These are phyloP conservation scores for Cyclanthera cordifolia DNA, from an alignment of 306 rosid species.

Conservation along the genomic window DNA sequence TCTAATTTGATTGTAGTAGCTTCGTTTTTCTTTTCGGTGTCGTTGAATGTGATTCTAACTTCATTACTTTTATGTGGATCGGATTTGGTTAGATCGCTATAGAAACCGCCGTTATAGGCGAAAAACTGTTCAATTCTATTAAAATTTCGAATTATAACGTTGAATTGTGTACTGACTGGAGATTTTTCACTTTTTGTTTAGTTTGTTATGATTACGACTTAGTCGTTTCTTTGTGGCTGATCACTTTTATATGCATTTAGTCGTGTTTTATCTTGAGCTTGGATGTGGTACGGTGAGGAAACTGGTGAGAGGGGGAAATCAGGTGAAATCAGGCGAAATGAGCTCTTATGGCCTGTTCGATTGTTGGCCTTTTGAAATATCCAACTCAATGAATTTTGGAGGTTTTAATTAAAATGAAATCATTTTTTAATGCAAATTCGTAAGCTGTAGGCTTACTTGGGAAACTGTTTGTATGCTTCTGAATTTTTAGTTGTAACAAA, in stretches of 20 bases:
- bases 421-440: not conserved
- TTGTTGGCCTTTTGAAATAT: not conserved
- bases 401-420: not conserved
- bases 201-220: not conserved
- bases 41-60: not conserved
- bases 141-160: not conserved
- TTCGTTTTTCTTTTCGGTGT: conserved; percentile 1
- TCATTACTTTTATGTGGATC: not conserved
- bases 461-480: not conserved
- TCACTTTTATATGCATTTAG: not conserved
- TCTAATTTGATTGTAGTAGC: not conserved
- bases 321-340: not conserved
- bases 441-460: not conserved
- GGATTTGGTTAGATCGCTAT: not conserved
- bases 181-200: not conserved
- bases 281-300: not conserved
- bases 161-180: not conserved
- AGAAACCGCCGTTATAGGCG: not conserved
- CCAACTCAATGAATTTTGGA: not conserved
- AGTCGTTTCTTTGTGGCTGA: not conserved
- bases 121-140: not conserved
- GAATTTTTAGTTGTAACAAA: not conserved
- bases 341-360: not conserved
- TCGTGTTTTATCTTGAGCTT: not conserved
- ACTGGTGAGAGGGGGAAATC: not conserved